Evolutionary conservation across 1,284 basidiomycete species (phyloP).

Genomic region (Ustanciosporium gigantosporum): DNA sequence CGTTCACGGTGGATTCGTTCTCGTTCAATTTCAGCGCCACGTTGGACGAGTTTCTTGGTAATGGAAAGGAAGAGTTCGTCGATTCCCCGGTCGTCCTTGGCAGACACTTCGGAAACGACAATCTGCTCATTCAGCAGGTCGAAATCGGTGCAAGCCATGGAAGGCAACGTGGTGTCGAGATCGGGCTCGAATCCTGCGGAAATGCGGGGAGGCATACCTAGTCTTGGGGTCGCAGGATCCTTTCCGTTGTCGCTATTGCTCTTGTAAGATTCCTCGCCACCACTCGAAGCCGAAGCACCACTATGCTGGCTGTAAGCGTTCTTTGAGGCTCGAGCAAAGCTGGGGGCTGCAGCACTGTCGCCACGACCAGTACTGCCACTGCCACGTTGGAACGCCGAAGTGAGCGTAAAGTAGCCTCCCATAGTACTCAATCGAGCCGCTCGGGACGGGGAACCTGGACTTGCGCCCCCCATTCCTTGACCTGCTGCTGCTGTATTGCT

Average conservation of each 20-base stretch:
- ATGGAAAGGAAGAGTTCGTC: conserved; percentile 46
- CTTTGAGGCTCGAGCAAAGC: conserved; percentile 3
- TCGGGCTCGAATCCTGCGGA: conserved; percentile 9
- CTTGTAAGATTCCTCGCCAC: no score
- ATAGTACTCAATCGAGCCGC: no score
- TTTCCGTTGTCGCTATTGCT: no score
- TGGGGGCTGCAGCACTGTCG: no score
- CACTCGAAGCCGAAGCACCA: conserved; percentile 11
- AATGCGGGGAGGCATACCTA: no score
- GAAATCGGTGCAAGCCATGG: no score
- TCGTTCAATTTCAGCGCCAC: conserved; percentile 30
- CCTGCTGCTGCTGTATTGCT: no score
- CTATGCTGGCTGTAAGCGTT: conserved; percentile 21
- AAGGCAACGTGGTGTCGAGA: neutral
- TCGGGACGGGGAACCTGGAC: conserved; percentile 19
- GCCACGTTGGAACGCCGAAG: conserved; percentile 14
- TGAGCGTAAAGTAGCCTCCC: no score
- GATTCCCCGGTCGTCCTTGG: conserved; percentile 42
- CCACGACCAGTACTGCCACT: no score
- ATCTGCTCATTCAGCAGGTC: no score
- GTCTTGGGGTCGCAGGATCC: no score
- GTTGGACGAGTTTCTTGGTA: conserved; percentile 44
- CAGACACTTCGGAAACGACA: conserved; percentile 44
- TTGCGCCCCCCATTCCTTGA: conserved; percentile 64
- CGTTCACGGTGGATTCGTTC: conserved; percentile 15